Base-by-base conservation (phyloP, 805 yeast genomes). In the Ogataea trehalophila region DNA sequence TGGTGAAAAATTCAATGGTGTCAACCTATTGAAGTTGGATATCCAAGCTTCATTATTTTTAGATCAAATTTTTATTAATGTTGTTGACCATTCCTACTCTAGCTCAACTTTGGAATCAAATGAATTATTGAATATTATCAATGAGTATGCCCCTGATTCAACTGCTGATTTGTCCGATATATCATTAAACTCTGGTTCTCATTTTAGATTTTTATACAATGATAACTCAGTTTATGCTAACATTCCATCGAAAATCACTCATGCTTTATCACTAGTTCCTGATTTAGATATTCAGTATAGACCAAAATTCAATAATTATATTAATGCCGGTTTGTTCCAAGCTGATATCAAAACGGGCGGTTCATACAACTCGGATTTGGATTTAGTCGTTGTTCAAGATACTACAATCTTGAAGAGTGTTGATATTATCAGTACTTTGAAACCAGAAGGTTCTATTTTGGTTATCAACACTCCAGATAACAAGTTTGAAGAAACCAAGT, bases 261-360 rank as follows among this genome's bases (percentile, higher is more conserved):
- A 82, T 51, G 73, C 87, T 20, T 73, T 85, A 55, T 81, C 95
- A 2, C 72, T 85, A 59, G 84, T 79, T 56, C 77, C 77, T 49
- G 61, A 73, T 44, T 71, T 78, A 48, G 60, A 67, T 38, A 75
- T 85, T 47, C 67, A 75, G 45, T 76, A 79, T 63, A 75, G 85
- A 63, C 76, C 85, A 44, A 79, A 78, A 59, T 88, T 72, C 58
- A 96, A 92, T 65, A 90, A 87, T 64, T 62, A 74, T 35, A 70
- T 80, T 15, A 78, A 77, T 44, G 92, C 91, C 34, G 97, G 97
- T 52, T 62, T 79, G 8, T 81, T 83, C 63, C 87, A 85, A 65
- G 76, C 90, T 36, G 87, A 84, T 59, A 69, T 85, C 43, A 52
- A 49, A 36, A 58, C 58, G 35, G 69, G 69, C 33, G 41, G 48